Evolutionary conservation across 371 early-diverging fungal species (phyloP).

Genomic region (Rhizopus microsporus): DNA sequence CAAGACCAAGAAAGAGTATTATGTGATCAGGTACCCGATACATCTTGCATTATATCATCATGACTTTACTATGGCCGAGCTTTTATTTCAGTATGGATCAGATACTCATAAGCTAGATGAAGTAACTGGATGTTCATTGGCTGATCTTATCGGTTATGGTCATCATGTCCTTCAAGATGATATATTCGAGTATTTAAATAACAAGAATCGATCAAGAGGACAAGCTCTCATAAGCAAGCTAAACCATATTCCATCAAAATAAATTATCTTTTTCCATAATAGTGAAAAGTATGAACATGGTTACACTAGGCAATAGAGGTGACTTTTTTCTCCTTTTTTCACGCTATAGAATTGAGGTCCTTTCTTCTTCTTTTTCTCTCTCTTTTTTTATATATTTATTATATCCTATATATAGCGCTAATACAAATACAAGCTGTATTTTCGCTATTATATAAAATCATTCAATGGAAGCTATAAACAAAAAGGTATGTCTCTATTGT

Average conservation of each 20-base stretch:
- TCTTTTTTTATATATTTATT: too few species aligned
- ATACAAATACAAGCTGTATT: too few species aligned
- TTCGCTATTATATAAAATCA: too few species aligned
- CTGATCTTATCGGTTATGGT: background rate
- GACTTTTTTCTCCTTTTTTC: too few species aligned
- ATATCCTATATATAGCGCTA: too few species aligned
- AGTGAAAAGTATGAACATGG: too few species aligned
- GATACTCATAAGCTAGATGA: conserved; percentile 24
- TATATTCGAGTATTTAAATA: conserved; percentile 42
- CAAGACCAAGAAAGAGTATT: background rate
- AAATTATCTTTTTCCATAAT: too few species aligned
- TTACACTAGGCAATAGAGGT: too few species aligned
- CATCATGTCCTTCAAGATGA: background rate
- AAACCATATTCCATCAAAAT: background rate
- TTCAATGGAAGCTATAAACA: too few species aligned
- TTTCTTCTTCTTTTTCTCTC: too few species aligned
- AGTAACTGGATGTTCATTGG: conserved; percentile 25
- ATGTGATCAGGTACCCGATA: background rate
- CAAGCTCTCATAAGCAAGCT: conserved; percentile 27
- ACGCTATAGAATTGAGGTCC: too few species aligned
- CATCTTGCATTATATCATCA: conserved; percentile 1
- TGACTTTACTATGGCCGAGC: conserved; percentile 47
- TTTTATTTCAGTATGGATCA: conserved; percentile 51
- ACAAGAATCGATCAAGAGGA: conserved; percentile 42
- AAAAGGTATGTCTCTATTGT: too few species aligned